Evolutionary conservation across 208 protist species (phyloP).

Genomic region (Crithidia thermophila): DNA sequence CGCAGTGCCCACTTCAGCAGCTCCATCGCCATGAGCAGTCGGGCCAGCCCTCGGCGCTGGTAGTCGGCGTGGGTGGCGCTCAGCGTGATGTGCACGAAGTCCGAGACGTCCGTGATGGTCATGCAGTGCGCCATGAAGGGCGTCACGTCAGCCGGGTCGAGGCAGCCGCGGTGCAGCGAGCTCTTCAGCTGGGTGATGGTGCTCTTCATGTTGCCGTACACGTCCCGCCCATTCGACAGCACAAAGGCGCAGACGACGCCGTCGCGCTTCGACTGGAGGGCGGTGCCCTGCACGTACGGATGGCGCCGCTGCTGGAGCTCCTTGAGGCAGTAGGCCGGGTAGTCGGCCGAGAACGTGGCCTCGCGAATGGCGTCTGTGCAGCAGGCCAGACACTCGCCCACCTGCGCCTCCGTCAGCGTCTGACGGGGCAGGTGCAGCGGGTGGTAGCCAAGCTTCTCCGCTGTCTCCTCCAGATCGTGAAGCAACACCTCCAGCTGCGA

Average conservation of each 20-base stretch:
- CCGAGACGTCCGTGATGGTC: slow-evolving; percentile 62
- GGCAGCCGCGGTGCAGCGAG: slow-evolving; percentile 51
- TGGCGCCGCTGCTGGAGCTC: slow-evolving; percentile 51
- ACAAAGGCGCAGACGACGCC: slow-evolving; percentile 57
- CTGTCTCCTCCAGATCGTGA: slow-evolving; percentile 25
- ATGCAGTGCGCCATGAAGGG: slow-evolving; percentile 59
- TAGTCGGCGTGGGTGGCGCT: slow-evolving; percentile 72
- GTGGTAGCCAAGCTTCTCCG: slow-evolving; percentile 41
- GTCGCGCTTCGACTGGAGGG: slow-evolving; percentile 27
- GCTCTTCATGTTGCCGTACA: slow-evolving; percentile 77
- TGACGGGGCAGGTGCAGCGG: slow-evolving; percentile 55
- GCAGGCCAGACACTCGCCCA: slow-evolving; percentile 59
- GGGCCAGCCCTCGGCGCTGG: slow-evolving; percentile 59
- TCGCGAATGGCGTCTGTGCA: slow-evolving; percentile 62
- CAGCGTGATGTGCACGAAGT: slow-evolving; percentile 87
- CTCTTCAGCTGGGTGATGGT: slow-evolving; percentile 82
- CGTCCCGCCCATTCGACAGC: slow-evolving; percentile 80
- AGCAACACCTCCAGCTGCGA: slow-evolving; percentile 34
- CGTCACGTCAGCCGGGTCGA: slow-evolving; percentile 34
- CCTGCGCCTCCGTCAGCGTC: slow-evolving; percentile 44
- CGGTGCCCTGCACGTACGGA: slow-evolving; percentile 75
- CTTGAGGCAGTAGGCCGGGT: slow-evolving; percentile 77
- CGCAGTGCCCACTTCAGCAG: slow-evolving; percentile 79
- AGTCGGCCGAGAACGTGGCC: slow-evolving; percentile 78
- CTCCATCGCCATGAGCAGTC: slow-evolving; percentile 74